Evolutionary conservation across 2,329 filamentous ascomycete species (phyloP), one percentile per base, ranked within the genome.

Genomic region (Magnaporthiopsis poae): DNA sequence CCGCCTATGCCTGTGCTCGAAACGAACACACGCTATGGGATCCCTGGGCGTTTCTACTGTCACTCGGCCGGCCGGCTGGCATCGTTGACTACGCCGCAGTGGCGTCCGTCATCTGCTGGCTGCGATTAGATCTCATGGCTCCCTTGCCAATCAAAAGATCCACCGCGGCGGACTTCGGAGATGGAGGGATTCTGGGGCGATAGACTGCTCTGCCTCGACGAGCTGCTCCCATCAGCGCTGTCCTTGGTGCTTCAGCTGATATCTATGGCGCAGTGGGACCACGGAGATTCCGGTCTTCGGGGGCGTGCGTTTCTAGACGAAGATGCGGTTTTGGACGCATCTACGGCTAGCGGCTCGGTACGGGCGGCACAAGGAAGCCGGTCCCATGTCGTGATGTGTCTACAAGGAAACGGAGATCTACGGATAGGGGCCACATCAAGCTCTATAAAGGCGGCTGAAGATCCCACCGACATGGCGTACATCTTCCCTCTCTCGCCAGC

Each of bases 381-480:
- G 46, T n/a, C n/a, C 46, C 5, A n/a, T 52, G 46, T 56, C n/a
- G 46, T 56, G 46, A n/a, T 21, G 46, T 56, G 21, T 56, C 46
- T 25, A 11, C 18, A 25, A 25, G 46, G 46, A 13, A 5, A 9
- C 46, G 11, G 4, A 18, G 7, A 46, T n/a, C 7, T 25, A 21
- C 18, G 46, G 18, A 9, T n/a, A 31, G 15, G 27, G 29, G 29
- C 61, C 25, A 35, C 35, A 18, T 15, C 35, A 63, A 27, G 61
- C 35, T 39, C 35, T 63, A 63, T 63, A 63, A 63, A 63, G 35
- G 35, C 33, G n/a, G 61, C 35, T 27, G 8, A 35, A 27, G 31
- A 18, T 13, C 29, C 35, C n/a, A 13, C 8, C 29, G 12, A 21
- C 15, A 35, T 11, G 35, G 35, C 25, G 3, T 36, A n/a, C 18